A percentile compares a stretch with the other conserved stretches of the same genome.
These are phyloP conservation scores for Cicer arietinum DNA, from an alignment of 306 rosid genomes.

Conservation along the genomic window DNA sequence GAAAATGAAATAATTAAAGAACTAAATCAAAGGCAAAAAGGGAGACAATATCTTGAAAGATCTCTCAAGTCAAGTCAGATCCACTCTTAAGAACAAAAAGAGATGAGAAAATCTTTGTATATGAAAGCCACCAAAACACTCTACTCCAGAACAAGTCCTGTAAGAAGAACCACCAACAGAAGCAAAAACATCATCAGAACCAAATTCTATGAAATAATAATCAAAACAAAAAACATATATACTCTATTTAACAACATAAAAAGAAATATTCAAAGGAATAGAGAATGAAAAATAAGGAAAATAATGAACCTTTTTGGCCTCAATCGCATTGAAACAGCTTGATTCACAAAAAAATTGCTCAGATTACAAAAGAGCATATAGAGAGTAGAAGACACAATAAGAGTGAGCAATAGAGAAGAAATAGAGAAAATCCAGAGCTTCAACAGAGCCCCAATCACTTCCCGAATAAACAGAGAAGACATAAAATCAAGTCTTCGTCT, in stretches of 20 bases:
- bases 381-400: constrained; percentile 7
- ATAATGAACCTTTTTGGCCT: constrained; percentile 66
- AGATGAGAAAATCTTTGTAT: constrained; percentile 60
- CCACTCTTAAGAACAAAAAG: constrained; percentile 73
- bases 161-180: neutral
- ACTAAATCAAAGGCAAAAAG: neutral
- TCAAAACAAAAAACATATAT: neutral
- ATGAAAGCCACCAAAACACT: constrained; percentile 67
- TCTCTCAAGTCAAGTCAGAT: constrained; percentile 57
- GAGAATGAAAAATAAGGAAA: neutral
- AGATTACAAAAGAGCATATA: constrained; percentile 52
- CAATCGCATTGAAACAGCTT: constrained; percentile 83
- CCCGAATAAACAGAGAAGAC: constrained; percentile 80
- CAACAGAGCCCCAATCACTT: constrained; percentile 68
- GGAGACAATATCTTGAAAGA: constrained; percentile 14
- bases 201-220: neutral
- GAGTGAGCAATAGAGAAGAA: constrained; percentile 2
- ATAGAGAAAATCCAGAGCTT: constrained; percentile 56
- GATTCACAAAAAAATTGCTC: constrained; percentile 49
- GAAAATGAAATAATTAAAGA: neutral
- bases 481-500: constrained; percentile 67
- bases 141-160: constrained; percentile 83
- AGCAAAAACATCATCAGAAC: neutral
- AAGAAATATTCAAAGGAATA: neutral
- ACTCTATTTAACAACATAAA: neutral